Conservation (phyloP, 495 filamentous ascomycete genomes). For the Penicillium maclennaniae region DNA sequence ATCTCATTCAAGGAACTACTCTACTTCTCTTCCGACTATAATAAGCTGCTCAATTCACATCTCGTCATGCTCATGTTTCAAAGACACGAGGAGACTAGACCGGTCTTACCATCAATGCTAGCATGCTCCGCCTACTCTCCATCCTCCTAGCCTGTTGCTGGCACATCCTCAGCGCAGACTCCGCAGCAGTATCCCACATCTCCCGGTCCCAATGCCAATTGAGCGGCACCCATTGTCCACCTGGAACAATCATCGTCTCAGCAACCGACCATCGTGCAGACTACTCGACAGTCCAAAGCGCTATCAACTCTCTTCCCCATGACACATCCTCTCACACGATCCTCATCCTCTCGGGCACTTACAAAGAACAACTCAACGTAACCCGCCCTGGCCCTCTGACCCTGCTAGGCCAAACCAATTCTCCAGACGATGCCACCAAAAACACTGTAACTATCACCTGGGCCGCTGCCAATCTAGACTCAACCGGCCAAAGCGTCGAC, state of each 20-base stretch:
- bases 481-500: constrained; percentile 40
- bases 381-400: constrained; percentile 54
- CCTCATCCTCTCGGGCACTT: constrained; percentile 51
- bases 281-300: constrained; percentile 50
- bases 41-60: background rate
- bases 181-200: constrained; percentile 1
- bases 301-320: constrained; percentile 51
- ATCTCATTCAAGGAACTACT: background rate
- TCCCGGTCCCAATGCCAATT: constrained; percentile 14
- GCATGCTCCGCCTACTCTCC: constrained; percentile 6
- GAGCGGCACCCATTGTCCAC: constrained; percentile 38
- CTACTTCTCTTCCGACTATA: background rate
- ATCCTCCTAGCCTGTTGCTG: constrained; percentile 9
- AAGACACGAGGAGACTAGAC: background rate
- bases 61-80: background rate
- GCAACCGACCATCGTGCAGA: constrained; percentile 25
- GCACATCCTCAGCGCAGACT: constrained; percentile 1
- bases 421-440: constrained; percentile 30
- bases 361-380: constrained; percentile 58
- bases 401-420: constrained; percentile 50
- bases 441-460: constrained; percentile 50
- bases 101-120: background rate
- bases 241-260: constrained; percentile 48
- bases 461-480: constrained; percentile 44
- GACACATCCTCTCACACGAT: constrained; percentile 48